A percentile compares a stretch with the other conserved stretches of the same genome.
Conservation (phyloP, 2,329 filamentous ascomycete genomes). For the Epichloe sylvatica region DNA sequence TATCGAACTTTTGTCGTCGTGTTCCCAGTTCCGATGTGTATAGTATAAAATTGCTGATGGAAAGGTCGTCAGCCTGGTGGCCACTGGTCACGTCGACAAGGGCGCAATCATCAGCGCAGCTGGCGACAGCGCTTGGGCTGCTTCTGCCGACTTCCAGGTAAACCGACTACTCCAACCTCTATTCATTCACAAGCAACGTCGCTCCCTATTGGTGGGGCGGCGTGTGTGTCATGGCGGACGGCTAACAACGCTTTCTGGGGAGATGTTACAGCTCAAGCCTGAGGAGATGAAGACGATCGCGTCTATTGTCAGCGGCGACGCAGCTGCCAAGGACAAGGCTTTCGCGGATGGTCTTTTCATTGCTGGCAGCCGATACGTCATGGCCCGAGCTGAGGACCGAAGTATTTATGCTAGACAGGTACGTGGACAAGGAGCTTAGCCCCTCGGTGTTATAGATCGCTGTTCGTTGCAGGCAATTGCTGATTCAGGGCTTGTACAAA, state of each 20-base stretch:
- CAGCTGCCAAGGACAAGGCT: conserved; percentile 46
- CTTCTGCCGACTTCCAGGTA: conserved; percentile 59
- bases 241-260: not conserved
- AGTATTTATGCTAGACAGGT: conserved; percentile 82
- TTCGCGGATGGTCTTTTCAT: conserved; percentile 63
- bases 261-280: conserved; percentile 21
- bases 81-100: conserved; percentile 66
- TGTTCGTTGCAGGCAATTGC: not conserved
- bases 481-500: conserved; percentile 12
- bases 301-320: conserved; percentile 33
- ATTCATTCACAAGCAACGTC: not conserved
- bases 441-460: not conserved
- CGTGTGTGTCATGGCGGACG: not conserved
- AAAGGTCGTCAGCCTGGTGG: conserved; percentile 53
- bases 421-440: conserved; percentile 13
- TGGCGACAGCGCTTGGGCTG: conserved; percentile 70
- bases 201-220: conserved; percentile 2
- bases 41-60: conserved; percentile 8
- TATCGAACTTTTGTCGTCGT: not conserved
- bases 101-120: conserved; percentile 71
- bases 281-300: conserved; percentile 46
- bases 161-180: conserved; percentile 13
- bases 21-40: conserved; percentile 9
- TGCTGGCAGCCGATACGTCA: conserved; percentile 63
- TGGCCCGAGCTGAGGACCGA: conserved; percentile 60